Conservation (phyloP, 2,329 filamentous ascomycete species). For the Aspergillus sp. region DNA sequence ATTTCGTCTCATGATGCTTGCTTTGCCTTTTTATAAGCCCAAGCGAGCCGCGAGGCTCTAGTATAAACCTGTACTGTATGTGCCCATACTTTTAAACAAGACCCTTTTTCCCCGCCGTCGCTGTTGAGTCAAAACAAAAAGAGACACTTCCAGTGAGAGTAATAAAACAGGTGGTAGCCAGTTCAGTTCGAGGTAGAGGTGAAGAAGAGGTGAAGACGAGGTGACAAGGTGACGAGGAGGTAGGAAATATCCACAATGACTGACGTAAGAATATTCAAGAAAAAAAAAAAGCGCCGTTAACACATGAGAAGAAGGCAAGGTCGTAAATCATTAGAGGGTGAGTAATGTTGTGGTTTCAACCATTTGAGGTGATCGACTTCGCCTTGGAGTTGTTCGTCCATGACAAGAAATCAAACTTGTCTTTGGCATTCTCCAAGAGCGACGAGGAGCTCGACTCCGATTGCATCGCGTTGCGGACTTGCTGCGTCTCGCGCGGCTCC, state of each 20-base stretch:
- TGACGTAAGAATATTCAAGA: conserved; percentile 4
- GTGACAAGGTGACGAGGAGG: too few species aligned
- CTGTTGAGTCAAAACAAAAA: conserved; percentile 5
- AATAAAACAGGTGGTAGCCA: not conserved
- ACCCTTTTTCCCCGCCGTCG: conserved; percentile 8
- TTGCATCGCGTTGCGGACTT: conserved; percentile 21
- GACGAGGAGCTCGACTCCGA: conserved; percentile 30
- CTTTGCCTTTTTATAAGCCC: conserved; percentile 4
- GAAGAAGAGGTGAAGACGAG: not conserved
- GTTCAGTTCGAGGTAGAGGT: not conserved
- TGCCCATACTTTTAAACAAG: conserved; percentile 12
- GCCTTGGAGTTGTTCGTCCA: conserved; percentile 50
- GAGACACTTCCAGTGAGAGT: conserved; percentile 4
- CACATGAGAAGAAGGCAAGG: conserved; percentile 14
- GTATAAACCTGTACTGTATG: conserved; percentile 4
- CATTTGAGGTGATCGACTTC: conserved; percentile 39
- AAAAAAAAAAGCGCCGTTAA: conserved; percentile 7
- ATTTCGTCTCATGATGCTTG: not conserved
- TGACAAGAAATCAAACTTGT: conserved; percentile 54
- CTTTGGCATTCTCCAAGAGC: conserved; percentile 43
- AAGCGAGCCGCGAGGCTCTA: conserved; percentile 15
- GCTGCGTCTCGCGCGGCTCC: conserved; percentile 59
- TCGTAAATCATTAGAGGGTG: conserved; percentile 22
- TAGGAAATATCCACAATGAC: conserved; percentile 14
- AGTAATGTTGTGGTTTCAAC: conserved; percentile 20